phyloP scores from a whole-genome alignment of 176 grass and related monocot genomes.

The Oryza meyeriana region DNA sequence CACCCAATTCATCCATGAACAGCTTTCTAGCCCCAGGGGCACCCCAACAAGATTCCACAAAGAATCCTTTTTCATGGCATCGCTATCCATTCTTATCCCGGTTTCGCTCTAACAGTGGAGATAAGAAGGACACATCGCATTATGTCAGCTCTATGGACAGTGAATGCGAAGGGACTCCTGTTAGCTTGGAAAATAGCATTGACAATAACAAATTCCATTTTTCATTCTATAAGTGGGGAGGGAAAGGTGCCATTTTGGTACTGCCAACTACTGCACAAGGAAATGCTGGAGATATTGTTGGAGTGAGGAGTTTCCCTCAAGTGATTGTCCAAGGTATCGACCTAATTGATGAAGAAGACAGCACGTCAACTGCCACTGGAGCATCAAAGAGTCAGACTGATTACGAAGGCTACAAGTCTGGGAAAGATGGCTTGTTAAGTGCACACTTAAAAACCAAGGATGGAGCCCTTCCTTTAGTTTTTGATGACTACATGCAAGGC shows the following conservation, averaged over 20 bases:
- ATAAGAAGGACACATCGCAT: conserved; percentile 36
- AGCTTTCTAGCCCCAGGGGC: conserved; percentile 28
- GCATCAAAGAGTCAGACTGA: conserved; percentile 54
- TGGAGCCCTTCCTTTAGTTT: conserved; percentile 20
- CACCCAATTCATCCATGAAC: conserved; percentile 50
- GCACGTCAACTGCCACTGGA: conserved; percentile 46
- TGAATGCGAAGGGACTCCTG: conserved; percentile 46
- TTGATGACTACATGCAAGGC: conserved; percentile 40
- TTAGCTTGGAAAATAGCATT: conserved; percentile 48
- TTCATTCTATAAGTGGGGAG: conserved; percentile 82
- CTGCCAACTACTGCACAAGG: conserved; percentile 51
- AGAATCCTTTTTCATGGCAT: conserved; percentile 49
- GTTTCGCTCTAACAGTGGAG: conserved; percentile 44
- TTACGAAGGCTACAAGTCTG: conserved; percentile 36
- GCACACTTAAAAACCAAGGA: conserved; percentile 41
- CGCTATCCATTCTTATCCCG: conserved; percentile 56
- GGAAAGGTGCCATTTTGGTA: conserved; percentile 70
- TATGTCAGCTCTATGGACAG: conserved; percentile 43
- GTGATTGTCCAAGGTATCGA: conserved; percentile 72
- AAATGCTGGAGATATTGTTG: conserved; percentile 39
- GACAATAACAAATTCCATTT: conserved; percentile 71
- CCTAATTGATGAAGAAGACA: conserved; percentile 64
- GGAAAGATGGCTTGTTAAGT: conserved; percentile 33
- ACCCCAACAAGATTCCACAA: conserved; percentile 38
- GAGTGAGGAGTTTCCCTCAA: conserved; percentile 59